phyloP scores from a whole-genome alignment of 2,329 filamentous ascomycete genomes.

The Aspergillus neotritici region DNA sequence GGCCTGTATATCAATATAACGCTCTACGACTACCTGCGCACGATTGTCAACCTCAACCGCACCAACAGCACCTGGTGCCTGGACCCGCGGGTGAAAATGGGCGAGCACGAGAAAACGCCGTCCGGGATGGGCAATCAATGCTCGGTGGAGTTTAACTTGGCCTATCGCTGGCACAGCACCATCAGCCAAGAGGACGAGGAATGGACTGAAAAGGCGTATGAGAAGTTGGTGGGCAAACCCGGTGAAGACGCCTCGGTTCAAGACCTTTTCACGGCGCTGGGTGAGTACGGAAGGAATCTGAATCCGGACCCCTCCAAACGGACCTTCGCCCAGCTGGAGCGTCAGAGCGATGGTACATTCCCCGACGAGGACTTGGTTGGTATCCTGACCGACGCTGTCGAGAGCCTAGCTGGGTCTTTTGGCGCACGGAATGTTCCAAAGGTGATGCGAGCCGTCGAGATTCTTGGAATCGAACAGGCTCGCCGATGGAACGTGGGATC shows the following conservation, averaged over 20 bases:
- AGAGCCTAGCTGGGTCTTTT: constrained; percentile 52
- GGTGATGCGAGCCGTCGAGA: constrained; percentile 68
- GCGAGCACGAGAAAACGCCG: constrained; percentile 24
- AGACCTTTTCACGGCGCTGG: constrained; percentile 45
- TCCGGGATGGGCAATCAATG: constrained; percentile 48
- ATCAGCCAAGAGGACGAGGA: constrained; percentile 41
- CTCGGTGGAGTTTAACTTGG: constrained; percentile 49
- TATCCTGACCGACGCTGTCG: constrained; percentile 58
- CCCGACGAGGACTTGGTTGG: constrained; percentile 64
- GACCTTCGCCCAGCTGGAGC: constrained; percentile 56
- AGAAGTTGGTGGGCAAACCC: constrained; percentile 14
- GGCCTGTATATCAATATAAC: constrained; percentile 32
- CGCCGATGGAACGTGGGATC: constrained; percentile 56
- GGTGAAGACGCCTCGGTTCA: constrained; percentile 13
- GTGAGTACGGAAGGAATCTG: constrained; percentile 52
- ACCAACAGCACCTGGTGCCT: constrained; percentile 6
- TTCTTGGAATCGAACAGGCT: constrained; percentile 71
- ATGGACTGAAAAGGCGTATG: constrained; percentile 43
- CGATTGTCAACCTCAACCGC: constrained; percentile 19
- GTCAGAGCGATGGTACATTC: constrained; percentile 58
- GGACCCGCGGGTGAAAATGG: constrained; percentile 5
- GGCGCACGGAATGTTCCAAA: constrained; percentile 67
- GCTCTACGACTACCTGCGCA: constrained; percentile 32
- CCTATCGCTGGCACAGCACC: constrained; percentile 48
- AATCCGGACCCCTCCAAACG: constrained; percentile 58